Percentiles rank a stretch among this genome's conserved stretches.
Evolutionary conservation across 306 rosid genomes (phyloP).

Genomic region (Elaeagnus macrophylla): DNA sequence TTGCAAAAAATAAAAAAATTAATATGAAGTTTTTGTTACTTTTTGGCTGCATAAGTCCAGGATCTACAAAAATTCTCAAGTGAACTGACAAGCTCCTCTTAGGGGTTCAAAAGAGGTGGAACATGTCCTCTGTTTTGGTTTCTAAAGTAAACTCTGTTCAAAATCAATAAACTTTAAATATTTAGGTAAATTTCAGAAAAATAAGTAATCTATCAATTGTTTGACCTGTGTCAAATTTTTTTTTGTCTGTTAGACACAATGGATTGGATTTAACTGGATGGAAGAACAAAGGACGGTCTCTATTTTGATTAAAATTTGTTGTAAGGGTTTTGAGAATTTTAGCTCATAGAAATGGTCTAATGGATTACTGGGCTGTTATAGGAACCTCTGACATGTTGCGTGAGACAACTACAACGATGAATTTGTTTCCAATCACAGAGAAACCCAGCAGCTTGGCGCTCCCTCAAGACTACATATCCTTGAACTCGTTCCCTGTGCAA

Average conservation of each 20-base stretch:
- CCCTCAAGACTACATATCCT: constrained; percentile 16
- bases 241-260: too few relatives aligned
- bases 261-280: too few relatives aligned
- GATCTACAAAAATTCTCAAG: constrained; percentile 4
- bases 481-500: constrained; percentile 39
- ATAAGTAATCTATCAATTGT: too few relatives aligned
- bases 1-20: background rate
- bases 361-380: constrained; percentile 11
- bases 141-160: too few relatives aligned
- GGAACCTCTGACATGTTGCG: constrained; percentile 42
- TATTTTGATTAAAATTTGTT: background rate
- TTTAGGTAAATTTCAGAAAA: too few relatives aligned
- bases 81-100: background rate
- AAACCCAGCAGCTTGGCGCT: constrained; percentile 12
- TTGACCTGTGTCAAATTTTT: too few relatives aligned
- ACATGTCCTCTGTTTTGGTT: background rate
- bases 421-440: constrained; percentile 42
- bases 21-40: background rate
- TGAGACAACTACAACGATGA: constrained; percentile 35
- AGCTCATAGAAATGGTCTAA: background rate
- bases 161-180: too few relatives aligned
- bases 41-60: background rate
- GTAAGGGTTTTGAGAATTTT: background rate
- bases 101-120: background rate
- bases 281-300: too few relatives aligned